Conservation (phyloP, 495 filamentous ascomycete genomes). For the Trichocladium uniseriatum region DNA sequence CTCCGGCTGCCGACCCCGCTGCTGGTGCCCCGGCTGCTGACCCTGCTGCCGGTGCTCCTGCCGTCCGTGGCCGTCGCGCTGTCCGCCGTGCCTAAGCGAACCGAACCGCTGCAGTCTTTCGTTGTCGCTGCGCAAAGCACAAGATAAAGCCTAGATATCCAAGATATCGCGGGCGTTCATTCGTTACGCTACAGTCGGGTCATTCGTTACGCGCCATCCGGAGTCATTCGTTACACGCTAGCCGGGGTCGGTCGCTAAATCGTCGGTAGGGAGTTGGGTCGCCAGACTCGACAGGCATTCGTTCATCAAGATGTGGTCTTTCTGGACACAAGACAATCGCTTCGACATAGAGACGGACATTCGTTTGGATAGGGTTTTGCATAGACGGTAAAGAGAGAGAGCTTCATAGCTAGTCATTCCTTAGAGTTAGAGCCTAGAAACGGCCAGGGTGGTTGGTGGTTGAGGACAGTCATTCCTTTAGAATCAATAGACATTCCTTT, state of each 20-base stretch:
- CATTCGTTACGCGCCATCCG: not conserved
- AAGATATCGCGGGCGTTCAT: not conserved
- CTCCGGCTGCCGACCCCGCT: not conserved
- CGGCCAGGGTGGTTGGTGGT: conserved; percentile 3
- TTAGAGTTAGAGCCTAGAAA: not conserved
- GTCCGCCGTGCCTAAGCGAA: conserved; percentile 1
- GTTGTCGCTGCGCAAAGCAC: not conserved
- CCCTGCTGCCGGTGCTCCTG: conserved; percentile 1
- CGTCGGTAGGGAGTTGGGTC: not conserved
- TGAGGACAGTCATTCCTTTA: conserved; percentile 10
- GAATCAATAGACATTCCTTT: not conserved
- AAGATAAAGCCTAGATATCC: not conserved
- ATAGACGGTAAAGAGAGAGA: not conserved
- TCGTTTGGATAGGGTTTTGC: not conserved
- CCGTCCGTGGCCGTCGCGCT: conserved; percentile 6
- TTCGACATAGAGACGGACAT: too few species aligned
- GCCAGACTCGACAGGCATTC: not conserved
- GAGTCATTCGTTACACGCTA: not conserved
- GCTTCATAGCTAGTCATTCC: conserved; percentile 6
- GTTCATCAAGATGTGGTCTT: too few species aligned
- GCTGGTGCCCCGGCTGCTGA: not conserved
- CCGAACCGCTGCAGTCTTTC: not conserved
- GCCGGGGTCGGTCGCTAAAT: not conserved
- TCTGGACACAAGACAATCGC: not conserved
- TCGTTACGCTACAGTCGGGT: not conserved